These are phyloP conservation scores for Globisporangium irregulare DNA, from an alignment of 352 stramenopile genomes.

Conservation along the genomic window DNA sequence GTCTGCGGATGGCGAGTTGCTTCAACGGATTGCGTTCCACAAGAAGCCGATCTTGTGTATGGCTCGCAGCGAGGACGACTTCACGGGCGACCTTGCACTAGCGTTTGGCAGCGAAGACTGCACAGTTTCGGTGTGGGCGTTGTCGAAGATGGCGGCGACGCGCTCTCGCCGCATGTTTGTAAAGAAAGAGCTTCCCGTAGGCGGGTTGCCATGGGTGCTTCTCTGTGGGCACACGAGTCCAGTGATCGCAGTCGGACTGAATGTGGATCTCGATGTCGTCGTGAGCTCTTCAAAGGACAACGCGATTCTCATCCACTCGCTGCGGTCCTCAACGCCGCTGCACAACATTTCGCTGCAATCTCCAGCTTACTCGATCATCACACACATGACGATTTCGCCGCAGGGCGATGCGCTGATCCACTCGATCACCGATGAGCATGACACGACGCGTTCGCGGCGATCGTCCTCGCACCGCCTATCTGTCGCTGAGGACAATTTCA, in stretches of 20 bases:
- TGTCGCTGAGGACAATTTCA: constrained; percentile 20
- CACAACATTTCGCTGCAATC: constrained; percentile 65
- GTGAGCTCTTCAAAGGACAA: constrained; percentile 78
- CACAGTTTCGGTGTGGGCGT: constrained; percentile 81
- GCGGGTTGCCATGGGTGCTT: constrained; percentile 75
- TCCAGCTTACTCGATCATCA: constrained; percentile 43
- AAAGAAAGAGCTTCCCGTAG: constrained; percentile 82
- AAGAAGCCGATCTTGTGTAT: constrained; percentile 87
- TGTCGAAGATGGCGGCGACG: constrained; percentile 78
- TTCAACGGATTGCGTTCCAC: constrained; percentile 86
- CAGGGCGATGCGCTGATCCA: constrained; percentile 75
- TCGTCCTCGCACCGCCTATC: constrained; percentile 14
- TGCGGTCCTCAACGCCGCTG: constrained; percentile 69
- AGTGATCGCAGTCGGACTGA: constrained; percentile 74
- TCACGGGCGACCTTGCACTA: constrained; percentile 80
- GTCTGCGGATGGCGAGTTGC: constrained; percentile 78
- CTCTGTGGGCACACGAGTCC: constrained; percentile 74
- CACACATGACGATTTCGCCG: constrained; percentile 72
- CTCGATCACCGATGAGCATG: constrained; percentile 55
- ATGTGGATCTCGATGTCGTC: constrained; percentile 81
- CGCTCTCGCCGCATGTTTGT: constrained; percentile 80
- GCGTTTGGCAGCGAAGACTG: constrained; percentile 86
- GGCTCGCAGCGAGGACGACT: constrained; percentile 81
- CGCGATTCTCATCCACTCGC: constrained; percentile 70
- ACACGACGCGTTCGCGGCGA: background rate